Base-by-base conservation (phyloP, 768 basidiomycete species). In the Lactarius evosmus region DNA sequence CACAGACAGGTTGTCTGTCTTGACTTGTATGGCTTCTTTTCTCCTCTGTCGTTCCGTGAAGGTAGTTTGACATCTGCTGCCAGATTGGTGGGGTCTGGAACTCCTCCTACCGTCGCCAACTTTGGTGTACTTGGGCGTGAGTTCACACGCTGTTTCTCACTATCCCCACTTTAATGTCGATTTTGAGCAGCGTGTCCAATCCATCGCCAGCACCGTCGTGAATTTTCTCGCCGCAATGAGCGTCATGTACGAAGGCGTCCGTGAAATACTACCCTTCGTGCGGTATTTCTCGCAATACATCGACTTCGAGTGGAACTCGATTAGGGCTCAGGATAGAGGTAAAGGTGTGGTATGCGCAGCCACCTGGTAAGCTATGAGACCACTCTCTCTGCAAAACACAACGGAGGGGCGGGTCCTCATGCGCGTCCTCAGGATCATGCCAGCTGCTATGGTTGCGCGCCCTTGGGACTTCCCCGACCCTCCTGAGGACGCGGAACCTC, bases 51-150 rank as follows among this genome's bases (percentile, higher is more conserved):
- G 30, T 29, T 7, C 30, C 7, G 38, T 3, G 33, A 65, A 7
- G 27, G 34, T 51, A 34, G 51, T 46, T 46, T 57, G 53, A 62
- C 27, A 55, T 55, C 41, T 50, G 60, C 8, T 60, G 30, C 17
- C 66, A 93, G 91, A 93, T 74, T 94, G 93, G 93, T 95, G 93
- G 93, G 93, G 93, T 16, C 77, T 91, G 14, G 93, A 95, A 71
- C 60, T 94, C 0, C 80, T 85, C 38, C 78, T 95, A 30, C 93
- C 93, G 4, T 82, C 86, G 22, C 82, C 91, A 1, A 83, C 90
- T 1, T 69, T 95, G 38, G 71, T 70, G 32, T 82, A 85, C 70
- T 80, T 95, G 22, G 72, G 75, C 51, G 85, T 87, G 56, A 60
- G 85, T 77, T 54, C 40, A 1, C 30, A 9, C 16, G 2, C 14